A percentile compares a stretch with the other conserved stretches of the same genome.
phyloP scores from a whole-genome alignment of 495 filamentous ascomycete genomes.

The Podospora bellae-mahoneyi region DNA sequence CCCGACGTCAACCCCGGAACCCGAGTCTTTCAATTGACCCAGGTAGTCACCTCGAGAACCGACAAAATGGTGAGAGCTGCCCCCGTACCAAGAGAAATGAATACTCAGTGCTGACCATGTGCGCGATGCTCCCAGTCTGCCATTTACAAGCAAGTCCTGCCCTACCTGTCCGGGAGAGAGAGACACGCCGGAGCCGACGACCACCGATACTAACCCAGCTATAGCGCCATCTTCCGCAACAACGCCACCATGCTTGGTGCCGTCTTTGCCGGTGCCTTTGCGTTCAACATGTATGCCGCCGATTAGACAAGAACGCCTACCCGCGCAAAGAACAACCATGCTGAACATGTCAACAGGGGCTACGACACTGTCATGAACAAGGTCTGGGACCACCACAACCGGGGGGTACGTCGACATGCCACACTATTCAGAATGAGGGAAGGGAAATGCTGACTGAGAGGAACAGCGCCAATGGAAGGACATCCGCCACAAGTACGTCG shows the following conservation, averaged over 20 bases:
- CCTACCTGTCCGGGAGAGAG: slow-evolving; percentile 12
- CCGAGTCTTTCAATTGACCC: slow-evolving; percentile 24
- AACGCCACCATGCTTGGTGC: slow-evolving; percentile 82
- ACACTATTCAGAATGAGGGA: not conserved
- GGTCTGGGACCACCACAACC: slow-evolving; percentile 86
- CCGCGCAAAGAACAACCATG: slow-evolving; percentile 3
- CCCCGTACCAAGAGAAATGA: not conserved
- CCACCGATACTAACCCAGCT: slow-evolving; percentile 30
- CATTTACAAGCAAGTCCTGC: slow-evolving; percentile 76
- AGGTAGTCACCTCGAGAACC: slow-evolving; percentile 21
- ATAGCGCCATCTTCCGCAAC: slow-evolving; percentile 75
- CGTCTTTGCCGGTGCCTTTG: slow-evolving; percentile 85
- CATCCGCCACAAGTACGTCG: slow-evolving; percentile 82
- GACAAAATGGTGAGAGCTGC: slow-evolving; percentile 40
- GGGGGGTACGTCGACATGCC: slow-evolving; percentile 64
- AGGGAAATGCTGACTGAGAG: slow-evolving; percentile 30
- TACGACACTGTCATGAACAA: slow-evolving; percentile 74
- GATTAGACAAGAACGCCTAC: not conserved
- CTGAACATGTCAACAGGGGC: slow-evolving; percentile 51
- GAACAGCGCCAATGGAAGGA: slow-evolving; percentile 98
- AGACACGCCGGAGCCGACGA: slow-evolving; percentile 12
- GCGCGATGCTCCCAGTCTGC: slow-evolving; percentile 41
- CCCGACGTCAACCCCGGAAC: slow-evolving; percentile 21
- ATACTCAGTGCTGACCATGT: slow-evolving; percentile 28
- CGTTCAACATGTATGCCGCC: slow-evolving; percentile 79